Evolutionary conservation across 2,329 filamentous ascomycete genomes (phyloP).

Genomic region (Aspergillus texensis): DNA sequence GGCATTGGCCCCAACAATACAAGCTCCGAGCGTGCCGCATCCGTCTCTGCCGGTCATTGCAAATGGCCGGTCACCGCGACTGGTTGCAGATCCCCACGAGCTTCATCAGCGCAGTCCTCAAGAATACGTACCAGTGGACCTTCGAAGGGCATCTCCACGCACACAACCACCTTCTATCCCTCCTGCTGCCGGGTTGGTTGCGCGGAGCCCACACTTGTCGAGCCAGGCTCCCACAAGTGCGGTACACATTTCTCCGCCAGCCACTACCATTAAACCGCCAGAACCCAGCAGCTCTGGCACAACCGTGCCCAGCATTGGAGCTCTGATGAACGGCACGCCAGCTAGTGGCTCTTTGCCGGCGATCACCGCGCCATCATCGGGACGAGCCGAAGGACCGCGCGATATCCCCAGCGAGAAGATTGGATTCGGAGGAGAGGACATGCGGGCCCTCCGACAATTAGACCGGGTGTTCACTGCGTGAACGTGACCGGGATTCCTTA

Average conservation of each 20-base stretch:
- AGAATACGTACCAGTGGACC: slow-evolving; percentile 35
- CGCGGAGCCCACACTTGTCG: slow-evolving; percentile 31
- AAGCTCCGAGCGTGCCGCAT: slow-evolving; percentile 21
- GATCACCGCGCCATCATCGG: slow-evolving; percentile 25
- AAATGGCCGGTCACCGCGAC: slow-evolving; percentile 30
- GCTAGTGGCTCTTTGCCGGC: slow-evolving; percentile 30
- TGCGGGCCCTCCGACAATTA: slow-evolving; percentile 66
- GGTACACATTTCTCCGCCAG: slow-evolving; percentile 21
- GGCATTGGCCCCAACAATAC: slow-evolving; percentile 28
- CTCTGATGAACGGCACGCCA: slow-evolving; percentile 46
- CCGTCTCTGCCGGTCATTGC: slow-evolving; percentile 25
- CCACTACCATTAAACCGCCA: slow-evolving; percentile 23
- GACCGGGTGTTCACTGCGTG: slow-evolving; percentile 56
- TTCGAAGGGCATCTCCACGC: slow-evolving; percentile 39
- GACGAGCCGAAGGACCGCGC: slow-evolving; percentile 46
- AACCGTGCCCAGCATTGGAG: slow-evolving; percentile 58
- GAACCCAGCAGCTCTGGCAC: slow-evolving; percentile 34
- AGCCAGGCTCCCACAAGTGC: slow-evolving; percentile 28
- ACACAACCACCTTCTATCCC: slow-evolving; percentile 27
- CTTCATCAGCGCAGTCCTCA: slow-evolving; percentile 33
- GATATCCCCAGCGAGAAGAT: slow-evolving; percentile 61
- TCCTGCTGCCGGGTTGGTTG: slow-evolving; percentile 24
- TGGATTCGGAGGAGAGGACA: slow-evolving; percentile 63
- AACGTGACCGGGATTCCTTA: slow-evolving; percentile 3
- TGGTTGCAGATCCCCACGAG: slow-evolving; percentile 29